Base-by-base conservation (phyloP, 1,284 basidiomycete genomes). In the Ceratobasidium sp. region DNA sequence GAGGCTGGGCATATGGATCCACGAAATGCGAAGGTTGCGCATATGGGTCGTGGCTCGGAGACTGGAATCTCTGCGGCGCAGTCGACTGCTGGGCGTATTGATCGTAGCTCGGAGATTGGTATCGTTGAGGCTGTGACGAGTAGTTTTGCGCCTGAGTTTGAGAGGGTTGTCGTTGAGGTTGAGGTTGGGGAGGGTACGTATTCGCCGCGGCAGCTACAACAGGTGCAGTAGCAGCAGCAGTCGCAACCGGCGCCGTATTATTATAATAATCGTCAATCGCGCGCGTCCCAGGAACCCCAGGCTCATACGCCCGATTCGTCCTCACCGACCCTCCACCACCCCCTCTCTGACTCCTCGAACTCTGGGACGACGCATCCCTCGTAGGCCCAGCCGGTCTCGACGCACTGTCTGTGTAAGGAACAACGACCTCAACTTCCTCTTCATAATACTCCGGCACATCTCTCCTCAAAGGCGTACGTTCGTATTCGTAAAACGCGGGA, bases 251-350 rank as follows among this genome's bases (percentile, higher is more conserved):
- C 1, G 73, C 60, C 14, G 73, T 50, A 15, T 33, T 33, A 29
- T 65, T 76, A 79, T 92, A 91, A 78, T 92, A 93, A 44, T 91
- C 91, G 78, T 94, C 92, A 4, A 93, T 86, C 5, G 92, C 88
- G 50, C 91, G 87, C 57, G 87, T 86, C 1, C 93, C 92, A 22
- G 84, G 82, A 1, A 89, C 82, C 27, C 86, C 91, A 76, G 88
- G 90, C 1, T 87, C 84, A 79, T 94, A 93, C 91, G 72, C 86
- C 83, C 33, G 84, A 80, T 76, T 86, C 86, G 24, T 79, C 79
- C 31, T 36, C 41, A 41, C 47, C 60, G 51, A 22, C 8, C 29
- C 64, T 17, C 44, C 24, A 31, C 9, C 47, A 24, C 1, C n/a
- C 24, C 54, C 56, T 22, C 31, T 36, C 51, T 36, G 17, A 41